Evolutionary conservation across 2,329 filamentous ascomycete species (phyloP).

Genomic region (Akanthomyces lecanii): DNA sequence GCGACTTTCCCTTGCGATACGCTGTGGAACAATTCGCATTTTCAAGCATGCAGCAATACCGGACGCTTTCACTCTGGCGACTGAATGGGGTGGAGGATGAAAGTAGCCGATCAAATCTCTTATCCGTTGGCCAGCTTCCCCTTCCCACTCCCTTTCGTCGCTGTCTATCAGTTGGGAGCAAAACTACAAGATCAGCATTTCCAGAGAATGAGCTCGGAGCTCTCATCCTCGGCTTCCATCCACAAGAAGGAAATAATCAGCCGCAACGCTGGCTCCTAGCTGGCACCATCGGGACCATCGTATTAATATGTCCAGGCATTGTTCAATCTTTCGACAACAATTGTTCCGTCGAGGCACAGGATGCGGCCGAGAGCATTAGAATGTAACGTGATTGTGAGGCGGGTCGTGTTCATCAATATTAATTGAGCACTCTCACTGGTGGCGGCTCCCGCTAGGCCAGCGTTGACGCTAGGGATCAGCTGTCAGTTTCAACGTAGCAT

Average conservation of each 20-base stretch:
- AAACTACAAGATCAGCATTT: too few relatives aligned
- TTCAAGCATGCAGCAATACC: background rate
- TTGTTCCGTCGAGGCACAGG: background rate
- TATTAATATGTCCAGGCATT: background rate
- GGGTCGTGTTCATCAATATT: constrained; percentile 11
- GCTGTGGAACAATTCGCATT: too few relatives aligned
- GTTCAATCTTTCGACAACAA: background rate
- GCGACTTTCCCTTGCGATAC: too few relatives aligned
- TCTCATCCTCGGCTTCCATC: background rate
- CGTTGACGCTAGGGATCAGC: background rate
- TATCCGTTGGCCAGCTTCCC: background rate
- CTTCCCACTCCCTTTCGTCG: too few relatives aligned
- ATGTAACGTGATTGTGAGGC: constrained; percentile 15
- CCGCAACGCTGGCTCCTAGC: background rate
- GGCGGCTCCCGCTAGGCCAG: background rate
- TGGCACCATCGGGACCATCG: background rate
- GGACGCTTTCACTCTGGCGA: background rate
- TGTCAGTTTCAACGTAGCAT: constrained; percentile 15
- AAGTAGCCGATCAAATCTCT: background rate
- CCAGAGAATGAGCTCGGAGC: background rate
- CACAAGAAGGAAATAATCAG: background rate
- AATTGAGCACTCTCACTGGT: constrained; percentile 1
- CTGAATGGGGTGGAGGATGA: too few relatives aligned
- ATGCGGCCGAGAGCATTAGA: background rate
- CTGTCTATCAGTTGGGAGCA: background rate